These are phyloP conservation scores for Candida tallmaniae DNA, from an alignment of 805 yeast genomes.

Conservation along the genomic window DNA sequence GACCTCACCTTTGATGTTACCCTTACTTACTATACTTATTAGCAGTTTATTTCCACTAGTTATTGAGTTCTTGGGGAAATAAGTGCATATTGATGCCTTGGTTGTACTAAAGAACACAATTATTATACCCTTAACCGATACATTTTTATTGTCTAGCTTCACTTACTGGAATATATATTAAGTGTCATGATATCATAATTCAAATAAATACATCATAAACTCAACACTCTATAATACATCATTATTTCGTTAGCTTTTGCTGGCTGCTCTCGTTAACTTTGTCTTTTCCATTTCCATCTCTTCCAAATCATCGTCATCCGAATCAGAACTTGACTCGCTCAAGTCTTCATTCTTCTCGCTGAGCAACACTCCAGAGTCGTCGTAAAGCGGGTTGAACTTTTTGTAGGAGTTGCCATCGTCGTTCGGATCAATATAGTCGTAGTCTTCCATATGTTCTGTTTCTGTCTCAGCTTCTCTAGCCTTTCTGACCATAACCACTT, in stretches of 20 bases:
- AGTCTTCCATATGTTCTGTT: slow-evolving; percentile 12
- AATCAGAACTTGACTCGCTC: slow-evolving; percentile 29
- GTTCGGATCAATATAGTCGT: slow-evolving; percentile 70
- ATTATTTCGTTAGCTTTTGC: slow-evolving; percentile 24
- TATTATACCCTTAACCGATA: too few species aligned
- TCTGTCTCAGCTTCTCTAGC: slow-evolving; percentile 16
- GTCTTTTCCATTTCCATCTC: slow-evolving; percentile 17
- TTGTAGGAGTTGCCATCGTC: slow-evolving; percentile 77
- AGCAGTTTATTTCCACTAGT: too few species aligned
- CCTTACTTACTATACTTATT: too few species aligned
- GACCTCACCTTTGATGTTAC: too few species aligned
- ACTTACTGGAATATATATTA: slow-evolving; percentile 1
- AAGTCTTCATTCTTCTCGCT: slow-evolving; percentile 15
- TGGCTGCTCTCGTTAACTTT: slow-evolving; percentile 37
- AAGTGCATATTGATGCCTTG: too few species aligned
- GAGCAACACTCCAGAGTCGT: slow-evolving; percentile 27
- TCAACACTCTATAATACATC: too few species aligned
- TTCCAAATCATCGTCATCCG: slow-evolving; percentile 26
- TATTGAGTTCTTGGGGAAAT: too few species aligned
- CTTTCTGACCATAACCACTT: slow-evolving; percentile 1
- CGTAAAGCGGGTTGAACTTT: slow-evolving; percentile 60
- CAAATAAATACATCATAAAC: slow-evolving; percentile 3
- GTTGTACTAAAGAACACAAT: too few species aligned
- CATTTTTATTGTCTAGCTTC: too few species aligned
- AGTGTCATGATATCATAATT: slow-evolving; percentile 4